These are phyloP conservation scores for Posidonia australis DNA, from an alignment of 106 monocot genomes.

Conservation along the genomic window DNA sequence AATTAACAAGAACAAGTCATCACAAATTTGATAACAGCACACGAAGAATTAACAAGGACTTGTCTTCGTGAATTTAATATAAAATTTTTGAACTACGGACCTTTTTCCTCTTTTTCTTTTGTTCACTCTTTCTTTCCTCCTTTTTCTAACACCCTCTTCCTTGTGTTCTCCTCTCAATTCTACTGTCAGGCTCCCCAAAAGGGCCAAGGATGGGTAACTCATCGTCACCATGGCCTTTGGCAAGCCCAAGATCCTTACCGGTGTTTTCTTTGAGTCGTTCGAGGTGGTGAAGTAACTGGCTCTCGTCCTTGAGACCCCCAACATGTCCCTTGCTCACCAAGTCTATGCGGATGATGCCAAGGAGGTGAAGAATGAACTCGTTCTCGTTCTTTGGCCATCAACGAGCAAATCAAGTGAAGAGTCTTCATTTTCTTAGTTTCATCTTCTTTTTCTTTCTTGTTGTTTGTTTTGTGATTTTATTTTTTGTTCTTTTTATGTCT, in stretches of 20 bases:
- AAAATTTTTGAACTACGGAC: no score
- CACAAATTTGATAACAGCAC: no score
- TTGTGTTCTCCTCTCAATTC: neutral
- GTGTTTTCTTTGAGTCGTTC: constrained; percentile 53
- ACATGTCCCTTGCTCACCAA: constrained; percentile 55
- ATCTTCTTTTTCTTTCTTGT: neutral
- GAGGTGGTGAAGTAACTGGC: constrained; percentile 60
- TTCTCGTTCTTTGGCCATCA: no score
- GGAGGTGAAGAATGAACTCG: no score
- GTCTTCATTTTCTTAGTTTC: neutral
- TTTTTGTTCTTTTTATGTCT: neutral
- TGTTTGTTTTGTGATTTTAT: neutral
- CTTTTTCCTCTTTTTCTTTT: no score
- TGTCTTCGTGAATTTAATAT: no score
- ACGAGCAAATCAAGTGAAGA: constrained; percentile 82
- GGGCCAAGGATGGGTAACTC: neutral
- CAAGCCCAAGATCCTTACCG: constrained; percentile 1
- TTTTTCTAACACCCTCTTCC: no score
- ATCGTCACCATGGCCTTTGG: constrained; percentile 4
- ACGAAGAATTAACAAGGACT: no score
- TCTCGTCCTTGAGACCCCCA: constrained; percentile 35
- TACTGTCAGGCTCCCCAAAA: neutral
- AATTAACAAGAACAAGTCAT: no score
- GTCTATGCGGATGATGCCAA: constrained; percentile 54
- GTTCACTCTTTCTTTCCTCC: no score